These are phyloP conservation scores for Curvularia hawaiiensis DNA, from an alignment of 2,329 filamentous ascomycete species.

Conservation along the genomic window DNA sequence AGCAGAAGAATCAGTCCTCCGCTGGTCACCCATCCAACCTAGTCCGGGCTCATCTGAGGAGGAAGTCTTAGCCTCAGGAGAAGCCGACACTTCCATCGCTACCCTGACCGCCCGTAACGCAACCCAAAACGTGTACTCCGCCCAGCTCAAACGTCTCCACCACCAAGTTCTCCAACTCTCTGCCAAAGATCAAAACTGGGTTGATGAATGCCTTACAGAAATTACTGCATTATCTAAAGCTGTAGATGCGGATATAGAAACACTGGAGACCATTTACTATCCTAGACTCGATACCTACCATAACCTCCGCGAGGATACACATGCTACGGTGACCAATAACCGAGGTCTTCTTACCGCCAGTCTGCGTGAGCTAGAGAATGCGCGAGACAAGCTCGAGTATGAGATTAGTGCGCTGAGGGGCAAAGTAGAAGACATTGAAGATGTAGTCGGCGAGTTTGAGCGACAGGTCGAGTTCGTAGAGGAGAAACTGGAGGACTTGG, in stretches of 20 bases:
- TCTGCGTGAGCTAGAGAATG: constrained; percentile 77
- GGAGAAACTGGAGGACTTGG: constrained; percentile 54
- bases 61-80: constrained; percentile 31
- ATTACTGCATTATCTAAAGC: constrained; percentile 66
- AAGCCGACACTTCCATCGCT: constrained; percentile 37
- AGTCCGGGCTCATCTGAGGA: constrained; percentile 8
- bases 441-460: constrained; percentile 79
- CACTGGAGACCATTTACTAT: constrained; percentile 73
- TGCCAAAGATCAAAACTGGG: constrained; percentile 64
- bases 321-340: constrained; percentile 73
- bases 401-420: constrained; percentile 81
- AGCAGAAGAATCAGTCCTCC: constrained; percentile 74
- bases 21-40: constrained; percentile 55
- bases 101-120: constrained; percentile 40
- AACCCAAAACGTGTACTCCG: constrained; percentile 50
- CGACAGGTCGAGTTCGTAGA: constrained; percentile 60
- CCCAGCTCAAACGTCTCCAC: constrained; percentile 68
- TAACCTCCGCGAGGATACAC: constrained; percentile 67
- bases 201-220: constrained; percentile 59
- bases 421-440: constrained; percentile 86
- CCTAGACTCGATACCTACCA: constrained; percentile 74
- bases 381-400: constrained; percentile 88
- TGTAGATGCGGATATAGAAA: constrained; percentile 62
- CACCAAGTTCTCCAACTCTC: constrained; percentile 63
- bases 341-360: constrained; percentile 70